Percentiles rank a stretch among this genome's conserved stretches.
Evolutionary conservation across 768 basidiomycete species (phyloP).

Genomic region (Kwoniella sp.): DNA sequence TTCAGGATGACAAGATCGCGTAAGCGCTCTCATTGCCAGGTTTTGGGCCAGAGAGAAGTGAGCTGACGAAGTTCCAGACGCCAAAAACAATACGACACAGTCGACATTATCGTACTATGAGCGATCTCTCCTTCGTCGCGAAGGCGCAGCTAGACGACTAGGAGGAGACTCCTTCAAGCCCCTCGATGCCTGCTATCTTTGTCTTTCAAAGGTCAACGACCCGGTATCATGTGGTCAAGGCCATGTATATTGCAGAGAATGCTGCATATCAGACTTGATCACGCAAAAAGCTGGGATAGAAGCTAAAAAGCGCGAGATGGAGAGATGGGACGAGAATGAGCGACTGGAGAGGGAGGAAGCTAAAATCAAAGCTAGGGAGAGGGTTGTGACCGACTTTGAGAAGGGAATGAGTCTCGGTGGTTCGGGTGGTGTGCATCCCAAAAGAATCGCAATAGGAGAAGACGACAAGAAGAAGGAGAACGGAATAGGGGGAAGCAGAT

Average conservation of each 20-base stretch:
- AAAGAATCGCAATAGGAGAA: slow-evolving; percentile 13
- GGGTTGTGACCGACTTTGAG: slow-evolving; percentile 88
- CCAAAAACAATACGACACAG: slow-evolving; percentile 47
- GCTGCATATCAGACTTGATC: slow-evolving; percentile 73
- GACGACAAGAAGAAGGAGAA: slow-evolving; percentile 54
- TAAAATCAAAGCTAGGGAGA: slow-evolving; percentile 74
- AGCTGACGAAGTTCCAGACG: slow-evolving; percentile 27
- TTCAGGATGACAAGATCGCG: slow-evolving; percentile 21
- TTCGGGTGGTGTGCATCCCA: slow-evolving; percentile 25
- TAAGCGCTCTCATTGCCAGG: too few species aligned
- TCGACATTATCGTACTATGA: slow-evolving; percentile 48
- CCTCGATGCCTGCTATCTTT: slow-evolving; percentile 88
- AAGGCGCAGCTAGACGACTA: slow-evolving; percentile 56
- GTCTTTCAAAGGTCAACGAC: slow-evolving; percentile 77
- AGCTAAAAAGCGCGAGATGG: slow-evolving; percentile 78
- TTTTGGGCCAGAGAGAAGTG: background rate
- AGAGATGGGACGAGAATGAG: slow-evolving; percentile 72
- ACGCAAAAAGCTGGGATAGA: slow-evolving; percentile 89
- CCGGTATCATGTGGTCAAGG: slow-evolving; percentile 82
- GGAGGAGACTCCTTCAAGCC: slow-evolving; percentile 90
- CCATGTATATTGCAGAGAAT: slow-evolving; percentile 95
- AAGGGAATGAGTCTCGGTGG: slow-evolving; percentile 70
- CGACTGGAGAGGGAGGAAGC: slow-evolving; percentile 74
- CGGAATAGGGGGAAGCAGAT: slow-evolving; percentile 68
- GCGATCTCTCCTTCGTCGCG: slow-evolving; percentile 43